Evolutionary conservation across 2,329 filamentous ascomycete species (phyloP), one percentile per base, ranked within the genome.

Genomic region (Calonectria hongkongensis): DNA sequence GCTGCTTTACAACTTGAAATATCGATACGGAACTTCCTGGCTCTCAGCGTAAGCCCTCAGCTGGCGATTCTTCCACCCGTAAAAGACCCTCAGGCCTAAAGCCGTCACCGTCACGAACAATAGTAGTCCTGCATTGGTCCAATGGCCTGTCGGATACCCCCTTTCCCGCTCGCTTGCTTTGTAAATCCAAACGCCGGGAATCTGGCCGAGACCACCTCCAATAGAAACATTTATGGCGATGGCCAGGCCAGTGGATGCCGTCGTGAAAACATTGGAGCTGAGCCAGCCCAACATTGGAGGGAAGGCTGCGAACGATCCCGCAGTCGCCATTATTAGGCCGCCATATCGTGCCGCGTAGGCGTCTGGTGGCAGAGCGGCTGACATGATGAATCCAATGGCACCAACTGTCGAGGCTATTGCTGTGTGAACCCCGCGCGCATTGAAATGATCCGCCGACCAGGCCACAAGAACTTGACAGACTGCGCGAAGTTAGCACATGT

Each of bases 111-210:
- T 86, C 0, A 92, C 91, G 72, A 92, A 88, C 15, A 93, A 84
- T 48, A 93, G 78, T 75, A 93, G 82, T 13, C 78, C 91, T 2
- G 90, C 91, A 79, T 93, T 93, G 5, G 88, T 89, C 90, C 91
- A 94, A 79, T 94, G 92, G 0, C 93, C 93, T 0, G 92, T 94
- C 0, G 92, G 92, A 80, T 93, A 94, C 0, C 93, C 93, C 12
- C 76, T 83, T 27, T 84, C 81, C 21, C 87, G 88, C 81, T 95
- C 92, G 13, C 89, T 84, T 1, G 89, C 86, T 79, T 92, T 93
- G 83, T 94, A 94, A 73, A 94, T 94, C 92, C 92, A 95, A 1
- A 94, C 92, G 0, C 92, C 93, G 0, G 91, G 89, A 48, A 95
- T 94, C 81, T 94, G 93, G 0, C 93, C 93, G 0, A 92, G 87